phyloP scores from a whole-genome alignment of 139 green algal genomes.

The Desmodesmus armatus region DNA sequence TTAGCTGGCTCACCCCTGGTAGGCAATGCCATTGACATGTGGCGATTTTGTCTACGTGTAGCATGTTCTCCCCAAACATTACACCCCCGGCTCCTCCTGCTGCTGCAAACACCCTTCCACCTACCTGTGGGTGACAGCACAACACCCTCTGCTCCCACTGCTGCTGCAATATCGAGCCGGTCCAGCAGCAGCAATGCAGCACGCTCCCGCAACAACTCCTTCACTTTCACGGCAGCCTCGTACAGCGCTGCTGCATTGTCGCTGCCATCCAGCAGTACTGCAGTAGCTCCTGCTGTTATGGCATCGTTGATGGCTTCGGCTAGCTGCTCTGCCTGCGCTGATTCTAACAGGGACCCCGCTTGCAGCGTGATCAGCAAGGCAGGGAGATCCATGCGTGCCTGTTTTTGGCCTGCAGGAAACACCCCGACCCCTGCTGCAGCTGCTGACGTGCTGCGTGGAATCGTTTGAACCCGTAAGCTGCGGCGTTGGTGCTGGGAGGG shows the following conservation, averaged over 20 bases:
- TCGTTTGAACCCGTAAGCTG: no score
- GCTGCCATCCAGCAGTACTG: constrained; percentile 66
- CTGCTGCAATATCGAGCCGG: constrained; percentile 89
- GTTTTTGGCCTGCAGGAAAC: constrained; percentile 74
- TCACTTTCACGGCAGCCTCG: constrained; percentile 78
- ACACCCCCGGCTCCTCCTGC: neutral
- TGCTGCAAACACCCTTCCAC: neutral
- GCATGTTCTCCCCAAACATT: constrained; percentile 84
- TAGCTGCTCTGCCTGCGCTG: constrained; percentile 10
- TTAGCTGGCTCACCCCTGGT: no score
- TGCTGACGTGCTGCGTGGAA: no score
- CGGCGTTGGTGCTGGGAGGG: no score
- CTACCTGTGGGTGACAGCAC: constrained; percentile 79
- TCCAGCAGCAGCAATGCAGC: constrained; percentile 88
- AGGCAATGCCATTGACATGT: no score
- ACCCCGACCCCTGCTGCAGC: constrained; percentile 48
- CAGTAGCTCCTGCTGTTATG: constrained; percentile 72
- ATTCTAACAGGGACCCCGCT: constrained; percentile 52
- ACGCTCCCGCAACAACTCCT: constrained; percentile 78
- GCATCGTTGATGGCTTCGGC: constrained; percentile 48
- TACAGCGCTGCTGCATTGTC: constrained; percentile 72
- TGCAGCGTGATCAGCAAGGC: constrained; percentile 71
- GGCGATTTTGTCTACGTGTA: constrained; percentile 79
- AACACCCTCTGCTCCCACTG: constrained; percentile 86
- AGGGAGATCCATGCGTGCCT: constrained; percentile 76